phyloP scores from a whole-genome alignment of 495 filamentous ascomycete species.

The Xylaria curta region DNA sequence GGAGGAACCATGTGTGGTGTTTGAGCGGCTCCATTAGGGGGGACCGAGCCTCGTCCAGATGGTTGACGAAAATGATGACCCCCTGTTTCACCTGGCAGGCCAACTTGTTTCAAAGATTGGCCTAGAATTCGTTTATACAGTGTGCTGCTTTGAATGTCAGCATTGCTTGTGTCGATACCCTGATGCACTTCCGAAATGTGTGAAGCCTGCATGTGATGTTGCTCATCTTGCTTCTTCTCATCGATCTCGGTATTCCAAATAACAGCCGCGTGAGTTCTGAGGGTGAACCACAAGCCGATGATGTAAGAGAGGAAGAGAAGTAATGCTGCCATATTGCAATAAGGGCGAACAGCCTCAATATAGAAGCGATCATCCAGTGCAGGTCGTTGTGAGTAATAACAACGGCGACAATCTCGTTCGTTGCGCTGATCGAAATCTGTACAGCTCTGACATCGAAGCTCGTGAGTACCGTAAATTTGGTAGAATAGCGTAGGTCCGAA shows the following conservation, averaged over 20 bases:
- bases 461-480: slow-evolving; percentile 97
- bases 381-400: slow-evolving; percentile 91
- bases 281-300: slow-evolving; percentile 94
- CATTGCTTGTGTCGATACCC: slow-evolving; percentile 48
- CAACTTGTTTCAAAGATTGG: slow-evolving; percentile 83
- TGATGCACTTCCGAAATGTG: slow-evolving; percentile 52
- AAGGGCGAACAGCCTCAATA: slow-evolving; percentile 86
- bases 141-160: slow-evolving; percentile 78
- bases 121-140: slow-evolving; percentile 93
- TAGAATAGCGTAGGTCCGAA: slow-evolving; percentile 99
- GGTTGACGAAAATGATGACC: slow-evolving; percentile 53
- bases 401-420: slow-evolving; percentile 79
- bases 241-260: slow-evolving; percentile 93
- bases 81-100: slow-evolving; percentile 57
- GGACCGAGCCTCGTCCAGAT: slow-evolving; percentile 40
- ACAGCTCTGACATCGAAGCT: slow-evolving; percentile 88
- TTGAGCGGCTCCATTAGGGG: slow-evolving; percentile 43
- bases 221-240: slow-evolving; percentile 73
- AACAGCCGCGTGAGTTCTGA: slow-evolving; percentile 92
- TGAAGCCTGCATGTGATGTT: slow-evolving; percentile 32
- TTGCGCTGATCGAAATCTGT: slow-evolving; percentile 46
- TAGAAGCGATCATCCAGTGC: slow-evolving; percentile 87
- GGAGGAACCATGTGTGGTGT: slow-evolving; percentile 77
- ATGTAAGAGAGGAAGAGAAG: slow-evolving; percentile 92
- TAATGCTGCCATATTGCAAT: slow-evolving; percentile 84